Percentiles rank a stretch among this genome's conserved stretches.
Evolutionary conservation across 805 yeast genomes (phyloP).

Genomic region (Pichia rugopelliculosa): DNA sequence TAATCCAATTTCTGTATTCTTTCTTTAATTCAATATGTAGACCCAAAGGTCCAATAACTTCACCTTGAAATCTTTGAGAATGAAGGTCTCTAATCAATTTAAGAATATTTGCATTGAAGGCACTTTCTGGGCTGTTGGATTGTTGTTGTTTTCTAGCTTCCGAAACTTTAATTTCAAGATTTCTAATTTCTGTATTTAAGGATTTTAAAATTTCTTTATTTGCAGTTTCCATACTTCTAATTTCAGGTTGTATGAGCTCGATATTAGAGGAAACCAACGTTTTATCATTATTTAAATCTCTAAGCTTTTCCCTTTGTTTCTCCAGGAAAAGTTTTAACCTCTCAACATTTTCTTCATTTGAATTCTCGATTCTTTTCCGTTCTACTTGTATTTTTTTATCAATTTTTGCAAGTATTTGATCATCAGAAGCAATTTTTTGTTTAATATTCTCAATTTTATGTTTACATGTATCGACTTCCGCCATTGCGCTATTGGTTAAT

Average conservation of each 20-base stretch:
- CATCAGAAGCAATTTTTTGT: slow-evolving; percentile 7
- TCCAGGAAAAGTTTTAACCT: slow-evolving; percentile 18
- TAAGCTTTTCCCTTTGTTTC: slow-evolving; percentile 13
- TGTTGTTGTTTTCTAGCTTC: slow-evolving; percentile 6
- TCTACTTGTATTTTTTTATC: slow-evolving; percentile 25
- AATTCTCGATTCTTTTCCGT: slow-evolving; percentile 32
- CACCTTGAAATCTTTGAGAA: slow-evolving; percentile 31
- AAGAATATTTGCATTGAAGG: slow-evolving; percentile 45
- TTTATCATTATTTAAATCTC: slow-evolving; percentile 9
- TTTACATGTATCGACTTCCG: slow-evolving; percentile 7
- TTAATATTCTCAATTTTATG: slow-evolving; percentile 9
- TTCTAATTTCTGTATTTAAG: background rate
- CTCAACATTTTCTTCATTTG: slow-evolving; percentile 39
- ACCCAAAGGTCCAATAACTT: slow-evolving; percentile 83
- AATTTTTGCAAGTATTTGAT: slow-evolving; percentile 7
- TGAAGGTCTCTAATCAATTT: slow-evolving; percentile 36
- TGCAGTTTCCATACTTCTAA: slow-evolving; percentile 12
- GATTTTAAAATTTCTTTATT: background rate
- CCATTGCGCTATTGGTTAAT: slow-evolving; percentile 14
- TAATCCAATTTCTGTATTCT: slow-evolving; percentile 49
- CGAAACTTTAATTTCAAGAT: slow-evolving; percentile 2
- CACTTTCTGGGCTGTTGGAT: slow-evolving; percentile 26
- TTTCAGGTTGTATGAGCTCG: slow-evolving; percentile 17
- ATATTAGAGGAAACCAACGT: slow-evolving; percentile 9
- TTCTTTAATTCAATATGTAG: slow-evolving; percentile 46